Base-by-base conservation (phyloP, 1,284 basidiomycete genomes). In the Heterobasidion parviporum region DNA sequence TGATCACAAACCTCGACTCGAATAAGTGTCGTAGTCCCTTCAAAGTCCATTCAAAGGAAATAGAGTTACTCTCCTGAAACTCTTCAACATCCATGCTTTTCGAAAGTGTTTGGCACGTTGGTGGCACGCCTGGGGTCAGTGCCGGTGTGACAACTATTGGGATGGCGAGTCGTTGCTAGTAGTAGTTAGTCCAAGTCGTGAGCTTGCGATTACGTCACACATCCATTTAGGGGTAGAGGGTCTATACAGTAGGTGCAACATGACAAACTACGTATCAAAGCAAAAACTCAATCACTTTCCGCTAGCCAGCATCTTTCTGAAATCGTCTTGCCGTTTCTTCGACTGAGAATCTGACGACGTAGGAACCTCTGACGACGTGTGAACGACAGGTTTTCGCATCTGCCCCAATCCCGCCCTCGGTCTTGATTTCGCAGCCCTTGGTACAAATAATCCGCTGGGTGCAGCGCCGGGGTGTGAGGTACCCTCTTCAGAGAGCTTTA, bases 31-130 rank as follows among this genome's bases (percentile, higher is more conserved):
- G 85, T 50, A 92, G 72, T 1, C 82, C 84, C 33, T 76, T 76
- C 36, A 92, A 70, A 1, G 79, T 82, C 89, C 89, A 92, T 68
- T 92, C 89, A 55, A 92, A 84, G 9, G 79, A 79, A 56, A 85
- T 77, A 0, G 83, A 76, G 1, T 76, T 78, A 53, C 77, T 82
- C 70, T 92, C 89, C 59, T 68, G 69, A 55, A 65, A 72, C 57
- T 74, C 74, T 9, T 50, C 52, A 12, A 52, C 3, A 10, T 61
- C 60, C 47, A 49, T 49, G 6, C 10, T n/a, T 41, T 10, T 8
- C 38, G 10, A 41, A 41, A 41, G n/a, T 12, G n/a, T n/a, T 41
- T n/a, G 5, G n/a, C 38, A 41, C 5, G 10, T 41, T 26, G 4
- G 4, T 26, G 26, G 26, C 26, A 26, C 12, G 41, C 14, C 16